phyloP scores from a whole-genome alignment of 768 basidiomycete genomes.

The Termitomyces sp. region DNA sequence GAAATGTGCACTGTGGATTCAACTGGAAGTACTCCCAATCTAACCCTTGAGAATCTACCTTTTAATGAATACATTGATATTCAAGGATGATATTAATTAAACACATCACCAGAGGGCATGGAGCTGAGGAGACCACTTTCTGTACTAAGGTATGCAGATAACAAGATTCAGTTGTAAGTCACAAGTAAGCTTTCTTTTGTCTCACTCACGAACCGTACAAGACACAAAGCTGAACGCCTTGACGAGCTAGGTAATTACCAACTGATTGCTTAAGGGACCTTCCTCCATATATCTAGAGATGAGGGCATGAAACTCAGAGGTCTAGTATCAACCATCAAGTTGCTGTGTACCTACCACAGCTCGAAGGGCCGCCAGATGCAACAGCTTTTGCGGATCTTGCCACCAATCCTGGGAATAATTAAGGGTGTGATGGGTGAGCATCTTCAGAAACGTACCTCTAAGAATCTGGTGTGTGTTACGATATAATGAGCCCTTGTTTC shows the following conservation, averaged over 20 bases:
- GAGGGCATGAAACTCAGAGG: neutral
- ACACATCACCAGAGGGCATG: neutral
- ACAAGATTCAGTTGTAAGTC: no score
- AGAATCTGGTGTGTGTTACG: constrained; percentile 5
- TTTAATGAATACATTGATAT: neutral
- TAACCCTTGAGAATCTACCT: neutral
- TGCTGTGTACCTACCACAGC: neutral
- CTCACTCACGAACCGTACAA: constrained; percentile 3
- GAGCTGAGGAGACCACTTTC: constrained; percentile 4
- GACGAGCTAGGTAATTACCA: neutral
- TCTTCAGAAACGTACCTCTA: neutral
- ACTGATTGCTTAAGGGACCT: neutral
- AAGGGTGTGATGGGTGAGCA: no score
- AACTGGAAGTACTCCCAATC: constrained; percentile 9
- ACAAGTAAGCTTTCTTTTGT: no score
- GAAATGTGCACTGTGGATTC: neutral
- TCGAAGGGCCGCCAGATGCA: neutral
- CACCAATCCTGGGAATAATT: neutral
- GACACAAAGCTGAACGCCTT: neutral
- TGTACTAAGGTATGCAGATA: neutral
- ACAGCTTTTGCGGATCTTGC: neutral
- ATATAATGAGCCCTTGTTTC: neutral
- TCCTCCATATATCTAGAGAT: neutral
- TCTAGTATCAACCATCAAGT: neutral
- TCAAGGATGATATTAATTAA: neutral